A percentile compares a stretch with the other conserved stretches of the same genome.
phyloP scores from a whole-genome alignment of 1,284 basidiomycete genomes.

The Singerocomus rubriflavus region DNA sequence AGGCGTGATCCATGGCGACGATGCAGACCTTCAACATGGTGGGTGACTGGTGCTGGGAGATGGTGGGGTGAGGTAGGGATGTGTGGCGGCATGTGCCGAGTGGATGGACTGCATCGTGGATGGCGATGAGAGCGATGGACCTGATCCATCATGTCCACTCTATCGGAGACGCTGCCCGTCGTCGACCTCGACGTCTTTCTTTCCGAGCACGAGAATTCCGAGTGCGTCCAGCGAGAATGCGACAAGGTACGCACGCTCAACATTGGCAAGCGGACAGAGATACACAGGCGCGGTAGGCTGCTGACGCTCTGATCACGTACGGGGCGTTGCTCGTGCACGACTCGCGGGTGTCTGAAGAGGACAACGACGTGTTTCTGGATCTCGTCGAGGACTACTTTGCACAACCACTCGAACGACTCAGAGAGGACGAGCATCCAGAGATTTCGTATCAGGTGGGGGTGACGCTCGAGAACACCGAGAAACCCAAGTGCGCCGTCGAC shows the following conservation, averaged over 20 bases:
- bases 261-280: background rate
- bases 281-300: slow-evolving; percentile 47
- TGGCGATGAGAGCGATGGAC: background rate
- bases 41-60: slow-evolving; percentile 8
- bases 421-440: slow-evolving; percentile 78
- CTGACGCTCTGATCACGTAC: slow-evolving; percentile 74
- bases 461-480: slow-evolving; percentile 91
- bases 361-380: slow-evolving; percentile 78
- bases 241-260: slow-evolving; percentile 46
- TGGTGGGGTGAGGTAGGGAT: slow-evolving; percentile 24
- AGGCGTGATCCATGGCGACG: background rate
- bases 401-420: slow-evolving; percentile 59
- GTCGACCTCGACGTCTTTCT: slow-evolving; percentile 79
- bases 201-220: slow-evolving; percentile 44
- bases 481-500: slow-evolving; percentile 51
- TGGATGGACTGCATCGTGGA: slow-evolving; percentile 7
- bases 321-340: slow-evolving; percentile 84
- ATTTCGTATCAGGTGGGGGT: slow-evolving; percentile 79
- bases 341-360: slow-evolving; percentile 76
- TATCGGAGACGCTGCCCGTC: slow-evolving; percentile 52
- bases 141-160: slow-evolving; percentile 24
- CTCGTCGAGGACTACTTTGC: slow-evolving; percentile 86
- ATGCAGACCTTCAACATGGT: slow-evolving; percentile 45
- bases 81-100: slow-evolving; percentile 29
- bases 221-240: slow-evolving; percentile 57